Evolutionary conservation across 192 early-diverging fungal species (phyloP), one percentile per base, ranked within the genome.

Genomic region (Blastocladiella britannica): DNA sequence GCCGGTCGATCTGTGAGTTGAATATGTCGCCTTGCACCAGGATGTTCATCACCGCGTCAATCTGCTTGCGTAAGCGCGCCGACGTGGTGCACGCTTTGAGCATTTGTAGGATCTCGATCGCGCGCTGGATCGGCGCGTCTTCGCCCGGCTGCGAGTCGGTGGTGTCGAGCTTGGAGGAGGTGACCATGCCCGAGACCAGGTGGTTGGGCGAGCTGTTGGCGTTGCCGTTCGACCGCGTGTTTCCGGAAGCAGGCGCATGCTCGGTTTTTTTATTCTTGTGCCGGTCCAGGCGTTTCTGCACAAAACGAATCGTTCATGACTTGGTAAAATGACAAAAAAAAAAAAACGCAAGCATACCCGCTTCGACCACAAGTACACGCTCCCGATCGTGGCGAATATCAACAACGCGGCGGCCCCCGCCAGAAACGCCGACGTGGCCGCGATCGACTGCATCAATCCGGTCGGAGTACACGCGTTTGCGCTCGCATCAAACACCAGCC

Each of bases 81-180:
- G 60, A 47, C 56, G 51, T 23, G 66, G 64, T 26, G 62, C 30
- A 22, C 53, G 12, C 47, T 54, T 78, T 74, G 29, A 78, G 51
- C 4, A 54, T 29, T 25, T 68, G 63, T 5, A 78, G 47, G 55
- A 69, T 62, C 26, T 78, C 72, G 23, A 78, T 65, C 0, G 65
- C 67, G 28, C 68, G 73, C 53, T 72, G 63, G 47, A 78, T 71
- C 5, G 76, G 76, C 9, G 72, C 70, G 52, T 76, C 76, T n/a
- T n/a, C n/a, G n/a, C n/a, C n/a, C n/a, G n/a, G n/a, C n/a, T n/a
- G n/a, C n/a, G n/a, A n/a, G n/a, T n/a, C n/a, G n/a, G n/a, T n/a
- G n/a, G n/a, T n/a, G n/a, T n/a, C n/a, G n/a, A n/a, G n/a, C n/a
- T n/a, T n/a, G n/a, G n/a, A n/a, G n/a, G n/a, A n/a, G n/a, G n/a